Conservation (phyloP, 2,329 filamentous ascomycete genomes). For the Verticillium longisporum region DNA sequence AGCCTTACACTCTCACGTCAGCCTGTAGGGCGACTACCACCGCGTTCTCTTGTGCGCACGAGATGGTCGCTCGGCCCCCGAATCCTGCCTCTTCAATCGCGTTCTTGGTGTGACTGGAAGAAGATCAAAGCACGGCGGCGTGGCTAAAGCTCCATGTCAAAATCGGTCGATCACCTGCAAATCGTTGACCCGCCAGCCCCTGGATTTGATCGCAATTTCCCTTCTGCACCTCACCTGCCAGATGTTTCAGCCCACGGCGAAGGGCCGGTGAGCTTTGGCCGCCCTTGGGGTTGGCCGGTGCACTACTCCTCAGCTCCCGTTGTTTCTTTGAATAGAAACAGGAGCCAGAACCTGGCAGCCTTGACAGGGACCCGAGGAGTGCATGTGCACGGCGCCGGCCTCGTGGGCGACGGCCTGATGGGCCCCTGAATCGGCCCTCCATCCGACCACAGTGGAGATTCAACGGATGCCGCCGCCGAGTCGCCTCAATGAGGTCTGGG, state of each 20-base stretch:
- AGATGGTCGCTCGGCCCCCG: background rate
- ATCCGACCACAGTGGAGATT: background rate
- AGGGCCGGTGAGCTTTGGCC: background rate
- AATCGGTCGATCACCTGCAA: background rate
- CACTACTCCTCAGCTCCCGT: background rate
- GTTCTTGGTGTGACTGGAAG: background rate
- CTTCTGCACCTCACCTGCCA: background rate
- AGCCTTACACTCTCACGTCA: background rate
- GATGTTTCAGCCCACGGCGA: background rate
- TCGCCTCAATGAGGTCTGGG: background rate
- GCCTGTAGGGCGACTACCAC: background rate
- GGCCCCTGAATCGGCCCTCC: background rate
- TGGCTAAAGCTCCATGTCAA: background rate
- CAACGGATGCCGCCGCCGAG: background rate
- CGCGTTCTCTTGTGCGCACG: background rate
- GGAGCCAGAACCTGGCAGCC: background rate
- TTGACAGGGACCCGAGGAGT: background rate
- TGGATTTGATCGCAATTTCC: background rate
- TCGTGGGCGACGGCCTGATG: background rate
- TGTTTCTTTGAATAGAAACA: background rate
- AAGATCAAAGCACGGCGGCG: background rate
- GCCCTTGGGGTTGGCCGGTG: background rate
- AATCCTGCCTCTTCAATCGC: background rate
- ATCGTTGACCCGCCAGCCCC: background rate
- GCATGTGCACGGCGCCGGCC: background rate